Conservation (phyloP, 2,329 filamentous ascomycete species). For the Graphium sp. region DNA sequence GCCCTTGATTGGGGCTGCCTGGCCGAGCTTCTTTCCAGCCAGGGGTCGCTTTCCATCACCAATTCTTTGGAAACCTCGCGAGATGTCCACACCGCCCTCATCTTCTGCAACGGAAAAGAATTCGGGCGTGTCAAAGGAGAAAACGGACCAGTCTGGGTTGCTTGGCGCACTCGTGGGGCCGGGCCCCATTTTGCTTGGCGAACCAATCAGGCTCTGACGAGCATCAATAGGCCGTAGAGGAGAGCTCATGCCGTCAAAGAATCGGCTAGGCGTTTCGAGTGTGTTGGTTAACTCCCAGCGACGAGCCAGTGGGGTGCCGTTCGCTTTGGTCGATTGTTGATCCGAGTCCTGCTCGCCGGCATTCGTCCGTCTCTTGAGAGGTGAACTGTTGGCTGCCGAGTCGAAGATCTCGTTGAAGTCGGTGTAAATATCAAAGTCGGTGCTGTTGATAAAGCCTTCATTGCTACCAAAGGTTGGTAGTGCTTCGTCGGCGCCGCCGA, state of each 20-base stretch:
- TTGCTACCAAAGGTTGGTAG: slow-evolving; percentile 12
- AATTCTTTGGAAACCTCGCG: slow-evolving; percentile 63
- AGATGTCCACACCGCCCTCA: slow-evolving; percentile 47
- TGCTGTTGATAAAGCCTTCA: slow-evolving; percentile 7
- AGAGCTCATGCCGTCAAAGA: slow-evolving; percentile 34
- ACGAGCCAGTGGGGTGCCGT: too few species aligned
- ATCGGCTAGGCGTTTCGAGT: slow-evolving; percentile 41
- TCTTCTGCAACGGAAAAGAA: slow-evolving; percentile 32
- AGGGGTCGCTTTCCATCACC: slow-evolving; percentile 22
- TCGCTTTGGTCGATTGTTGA: too few species aligned
- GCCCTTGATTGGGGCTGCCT: too few species aligned
- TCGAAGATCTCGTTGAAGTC: background rate
- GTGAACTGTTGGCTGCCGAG: background rate
- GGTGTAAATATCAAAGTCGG: slow-evolving; percentile 4
- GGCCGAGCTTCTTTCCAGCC: too few species aligned
- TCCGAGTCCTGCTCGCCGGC: background rate
- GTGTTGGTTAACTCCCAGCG: too few species aligned
- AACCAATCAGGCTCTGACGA: slow-evolving; percentile 12
- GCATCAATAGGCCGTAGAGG: slow-evolving; percentile 26
- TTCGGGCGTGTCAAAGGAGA: slow-evolving; percentile 19
- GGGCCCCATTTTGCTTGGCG: slow-evolving; percentile 31
- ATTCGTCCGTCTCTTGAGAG: slow-evolving; percentile 1
- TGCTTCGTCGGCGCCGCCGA: slow-evolving; percentile 25
- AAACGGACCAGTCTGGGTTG: slow-evolving; percentile 19
- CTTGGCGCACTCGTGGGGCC: slow-evolving; percentile 15